Conservation (phyloP, 2,329 filamentous ascomycete species). For the Hymenoscyphus repandus region DNA sequence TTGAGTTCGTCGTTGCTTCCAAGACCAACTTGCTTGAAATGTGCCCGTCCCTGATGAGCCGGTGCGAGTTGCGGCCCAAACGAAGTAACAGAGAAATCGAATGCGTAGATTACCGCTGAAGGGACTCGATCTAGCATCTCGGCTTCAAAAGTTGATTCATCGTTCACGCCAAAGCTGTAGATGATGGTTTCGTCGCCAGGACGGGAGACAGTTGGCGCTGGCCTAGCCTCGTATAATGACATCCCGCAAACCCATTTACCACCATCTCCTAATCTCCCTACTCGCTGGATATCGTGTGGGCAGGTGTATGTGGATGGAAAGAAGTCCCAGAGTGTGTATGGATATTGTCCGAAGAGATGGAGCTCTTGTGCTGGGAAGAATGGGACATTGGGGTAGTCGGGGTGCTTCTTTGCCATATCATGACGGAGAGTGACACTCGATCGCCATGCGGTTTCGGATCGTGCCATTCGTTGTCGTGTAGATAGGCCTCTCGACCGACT, state of each 20-base stretch:
- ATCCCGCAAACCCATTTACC: constrained; percentile 41
- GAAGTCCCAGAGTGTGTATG: constrained; percentile 38
- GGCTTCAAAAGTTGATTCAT: constrained; percentile 37
- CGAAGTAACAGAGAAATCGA: constrained; percentile 34
- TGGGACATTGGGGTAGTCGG: constrained; percentile 18
- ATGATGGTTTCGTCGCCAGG: constrained; percentile 25
- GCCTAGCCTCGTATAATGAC: constrained; percentile 31
- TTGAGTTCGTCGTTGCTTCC: constrained; percentile 26
- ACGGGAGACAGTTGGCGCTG: constrained; percentile 9
- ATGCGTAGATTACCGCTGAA: constrained; percentile 34
- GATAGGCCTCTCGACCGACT: constrained; percentile 9
- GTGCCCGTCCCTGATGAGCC: constrained; percentile 20
- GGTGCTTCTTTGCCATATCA: constrained; percentile 19
- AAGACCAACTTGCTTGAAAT: constrained; percentile 34
- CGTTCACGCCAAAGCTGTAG: constrained; percentile 36
- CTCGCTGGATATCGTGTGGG: constrained; percentile 36
- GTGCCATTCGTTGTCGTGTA: constrained; percentile 20
- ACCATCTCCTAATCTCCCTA: constrained; percentile 37
- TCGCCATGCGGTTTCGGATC: constrained; percentile 22
- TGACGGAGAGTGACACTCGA: constrained; percentile 22
- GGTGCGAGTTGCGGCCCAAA: constrained; percentile 27
- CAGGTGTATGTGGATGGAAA: constrained; percentile 36
- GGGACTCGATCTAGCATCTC: constrained; percentile 35
- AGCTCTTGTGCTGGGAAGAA: constrained; percentile 23
- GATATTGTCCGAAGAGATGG: constrained; percentile 21